A percentile compares a stretch with the other conserved stretches of the same genome.
phyloP scores from a whole-genome alignment of 2,329 filamentous ascomycete species.

The Talaromyces sp. region DNA sequence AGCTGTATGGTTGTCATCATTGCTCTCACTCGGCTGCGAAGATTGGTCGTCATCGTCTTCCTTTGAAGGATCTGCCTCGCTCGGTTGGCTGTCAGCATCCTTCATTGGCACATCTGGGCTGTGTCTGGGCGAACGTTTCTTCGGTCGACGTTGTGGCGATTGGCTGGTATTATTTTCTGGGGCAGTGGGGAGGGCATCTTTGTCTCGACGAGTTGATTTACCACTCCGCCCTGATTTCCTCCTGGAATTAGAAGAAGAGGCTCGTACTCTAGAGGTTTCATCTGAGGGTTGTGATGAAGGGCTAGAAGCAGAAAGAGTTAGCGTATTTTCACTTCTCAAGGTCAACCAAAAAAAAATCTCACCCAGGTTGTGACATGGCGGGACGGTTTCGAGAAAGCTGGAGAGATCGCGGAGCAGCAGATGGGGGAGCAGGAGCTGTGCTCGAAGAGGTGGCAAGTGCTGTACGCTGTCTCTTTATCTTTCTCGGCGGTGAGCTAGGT shows the following conservation, averaged over 20 bases:
- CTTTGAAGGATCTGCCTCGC: conserved; percentile 33
- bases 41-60: conserved; percentile 56
- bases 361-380: conserved; percentile 46
- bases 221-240: conserved; percentile 72
- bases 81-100: conserved; percentile 60
- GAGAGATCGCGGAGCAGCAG: conserved; percentile 45
- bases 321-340: background rate
- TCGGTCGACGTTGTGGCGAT: conserved; percentile 48
- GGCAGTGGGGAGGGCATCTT: conserved; percentile 22
- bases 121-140: conserved; percentile 52
- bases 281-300: conserved; percentile 65
- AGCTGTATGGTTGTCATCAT: conserved; percentile 57
- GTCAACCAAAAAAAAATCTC: conserved; percentile 19
- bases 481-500: conserved; percentile 48
- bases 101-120: conserved; percentile 71
- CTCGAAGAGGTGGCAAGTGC: conserved; percentile 46
- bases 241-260: conserved; percentile 63
- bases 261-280: conserved; percentile 56
- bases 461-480: conserved; percentile 70
- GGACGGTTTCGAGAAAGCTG: conserved; percentile 36
- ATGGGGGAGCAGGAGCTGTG: conserved; percentile 38
- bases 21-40: conserved; percentile 62
- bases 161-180: conserved; percentile 38
- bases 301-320: conserved; percentile 41
- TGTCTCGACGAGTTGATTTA: conserved; percentile 56